Base-by-base conservation (phyloP, 2,329 filamentous ascomycete species). In the Aspergillus pseudotamarii region DNA sequence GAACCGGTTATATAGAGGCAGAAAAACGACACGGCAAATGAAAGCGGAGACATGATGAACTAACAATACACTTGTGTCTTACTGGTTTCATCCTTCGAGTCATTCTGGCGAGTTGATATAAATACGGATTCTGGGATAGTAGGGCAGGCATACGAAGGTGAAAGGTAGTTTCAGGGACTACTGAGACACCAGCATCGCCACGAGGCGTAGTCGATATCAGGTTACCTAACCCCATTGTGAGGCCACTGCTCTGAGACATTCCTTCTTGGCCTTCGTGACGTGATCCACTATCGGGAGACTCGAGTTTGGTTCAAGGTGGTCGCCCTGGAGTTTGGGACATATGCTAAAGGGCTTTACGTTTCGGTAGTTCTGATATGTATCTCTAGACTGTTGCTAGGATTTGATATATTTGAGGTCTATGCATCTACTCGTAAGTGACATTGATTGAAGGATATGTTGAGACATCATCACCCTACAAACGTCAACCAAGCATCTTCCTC, bases 1-100 rank as follows among this genome's bases (percentile, higher is more conserved):
- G 68, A 68, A 5, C 68, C 59, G 14, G 51, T 48, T 41, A 66
- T 58, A 28, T 66, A 64, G 5, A 69, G 60, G 38, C 68, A 69
- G 32, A 59, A 23, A 14, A 65, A 46, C 4, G 55, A 30, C 26
- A 43, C 55, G 23, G 32, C 38, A 1, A 59, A 63, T 6, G 45
- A 36, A 21, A 68, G 23, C 5, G 60, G 53, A 50, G 60, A 53
- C 46, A 54, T 54, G n/a, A 6, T 54, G 12, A 9, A 32, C 30
- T 36, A 21, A 19, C n/a, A 23, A 36, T 54, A 23, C 3, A 23
- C 21, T 21, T 34, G 11, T 54, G 16, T 21, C 14, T 14, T n/a
- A n/a, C 19, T 21, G n/a, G 51, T 36, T 32, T 54, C 51, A 54
- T 23, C 12, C 19, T 30, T 16, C 6, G 46, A 50, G 19, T 11